phyloP scores from a whole-genome alignment of 2,329 filamentous ascomycete genomes.

The Akanthomyces muscarius region DNA sequence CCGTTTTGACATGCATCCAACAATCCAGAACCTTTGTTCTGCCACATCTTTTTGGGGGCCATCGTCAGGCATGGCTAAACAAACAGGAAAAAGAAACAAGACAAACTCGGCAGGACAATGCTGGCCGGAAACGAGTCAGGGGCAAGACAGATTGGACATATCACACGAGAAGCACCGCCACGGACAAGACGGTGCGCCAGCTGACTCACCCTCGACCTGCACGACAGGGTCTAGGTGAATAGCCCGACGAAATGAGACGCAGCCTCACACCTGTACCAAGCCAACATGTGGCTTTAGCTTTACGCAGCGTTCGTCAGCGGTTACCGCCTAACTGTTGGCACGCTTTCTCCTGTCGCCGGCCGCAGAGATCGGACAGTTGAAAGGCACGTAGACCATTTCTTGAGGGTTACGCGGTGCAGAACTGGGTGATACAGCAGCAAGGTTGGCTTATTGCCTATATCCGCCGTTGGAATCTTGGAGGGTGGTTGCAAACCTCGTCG shows the following conservation, averaged over 20 bases:
- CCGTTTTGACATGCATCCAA: background rate
- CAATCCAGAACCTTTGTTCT: background rate
- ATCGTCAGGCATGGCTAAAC: background rate
- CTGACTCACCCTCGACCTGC: background rate
- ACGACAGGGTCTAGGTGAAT: background rate
- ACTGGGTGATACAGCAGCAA: background rate
- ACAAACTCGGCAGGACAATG: background rate
- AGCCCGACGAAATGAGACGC: background rate
- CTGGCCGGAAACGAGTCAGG: background rate
- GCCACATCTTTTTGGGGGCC: slow-evolving; percentile 11
- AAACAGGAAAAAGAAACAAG: background rate
- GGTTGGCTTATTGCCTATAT: slow-evolving; percentile 1
- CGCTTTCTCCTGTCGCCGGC: too few species aligned
- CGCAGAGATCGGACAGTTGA: background rate
- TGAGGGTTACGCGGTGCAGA: background rate
- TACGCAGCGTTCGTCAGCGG: too few species aligned
- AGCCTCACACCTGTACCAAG: background rate
- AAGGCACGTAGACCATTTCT: background rate
- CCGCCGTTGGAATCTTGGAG: background rate
- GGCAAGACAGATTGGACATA: background rate
- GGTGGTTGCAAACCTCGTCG: background rate
- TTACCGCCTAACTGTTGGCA: too few species aligned
- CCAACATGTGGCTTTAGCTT: background rate
- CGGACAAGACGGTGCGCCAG: background rate
- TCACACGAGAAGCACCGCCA: background rate